Base-by-base conservation (phyloP, 768 basidiomycete species). In the Coprinopsis sp. region DNA sequence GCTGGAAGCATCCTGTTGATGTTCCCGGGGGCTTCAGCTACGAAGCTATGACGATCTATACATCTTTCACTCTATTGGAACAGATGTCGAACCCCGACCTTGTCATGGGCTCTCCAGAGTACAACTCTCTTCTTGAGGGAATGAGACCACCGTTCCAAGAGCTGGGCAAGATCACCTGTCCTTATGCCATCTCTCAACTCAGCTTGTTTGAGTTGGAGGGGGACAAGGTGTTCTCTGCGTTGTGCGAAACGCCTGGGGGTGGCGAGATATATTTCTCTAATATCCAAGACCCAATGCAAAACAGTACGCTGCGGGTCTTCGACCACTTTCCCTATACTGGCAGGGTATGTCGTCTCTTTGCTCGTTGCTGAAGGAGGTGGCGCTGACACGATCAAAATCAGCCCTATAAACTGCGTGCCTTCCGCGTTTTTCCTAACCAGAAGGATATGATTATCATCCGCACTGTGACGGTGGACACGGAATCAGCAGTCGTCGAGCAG, bases 371-470 rank as follows among this genome's bases (percentile, higher is more conserved):
- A 13, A 39, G 13, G 16, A 27, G 14, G 11, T 30, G 4, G 44
- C 14, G 30, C 37, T 3, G 16, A 12, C 30, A 49, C 19, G 52
- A 33, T 28, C 21, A 23, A 11, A 21, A 29, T 36, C 37, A 79
- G 78, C 61, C 63, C 22, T 74, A 79, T 54, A 63, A 64, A 19
- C 76, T 84, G 49, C 70, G 68, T 45, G 74, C 71, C n/a, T 61
- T 79, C 39, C 73, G 78, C 24, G 67, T 75, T 21, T 57, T 81
- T 28, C 78, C 79, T 2, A 60, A 64, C 12, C 80, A 82, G 56
- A 61, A 65, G 7, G 68, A 77, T 43, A 59, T 83, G 11, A 62
- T 83, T 18, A 65, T 80, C 43, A 66, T 80, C 37, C 78, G 81
- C 28, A 53, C 60, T 12, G 37, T 59, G 11, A 53, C 52, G 5